phyloP scores from a whole-genome alignment of 2,329 filamentous ascomycete species.

The Paracoccidioides lutzii region DNA sequence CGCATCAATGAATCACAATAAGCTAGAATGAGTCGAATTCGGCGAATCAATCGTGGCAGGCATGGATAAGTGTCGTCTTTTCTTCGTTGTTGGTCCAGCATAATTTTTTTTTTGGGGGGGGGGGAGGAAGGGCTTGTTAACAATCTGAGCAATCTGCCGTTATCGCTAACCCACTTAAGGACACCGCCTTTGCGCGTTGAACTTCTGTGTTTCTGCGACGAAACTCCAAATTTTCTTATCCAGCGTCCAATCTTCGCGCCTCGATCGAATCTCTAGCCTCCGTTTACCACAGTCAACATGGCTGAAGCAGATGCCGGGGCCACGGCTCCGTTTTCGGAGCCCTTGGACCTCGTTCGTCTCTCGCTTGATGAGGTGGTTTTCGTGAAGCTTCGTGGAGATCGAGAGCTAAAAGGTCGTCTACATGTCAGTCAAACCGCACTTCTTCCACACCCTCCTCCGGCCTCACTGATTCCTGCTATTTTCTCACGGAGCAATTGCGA shows the following conservation, averaged over 20 bases:
- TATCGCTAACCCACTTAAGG: conserved; percentile 7
- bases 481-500: background rate
- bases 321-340: conserved; percentile 63
- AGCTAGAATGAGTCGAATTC: background rate
- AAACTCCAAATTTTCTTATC: background rate
- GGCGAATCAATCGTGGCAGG: background rate
- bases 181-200: background rate
- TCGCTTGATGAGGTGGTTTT: conserved; percentile 93
- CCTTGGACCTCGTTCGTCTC: conserved; percentile 87
- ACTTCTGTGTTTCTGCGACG: background rate
- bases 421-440: conserved; percentile 52
- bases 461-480: no score
- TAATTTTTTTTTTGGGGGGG: background rate
- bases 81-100: background rate
- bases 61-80: background rate
- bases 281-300: conserved; percentile 26
- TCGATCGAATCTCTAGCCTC: background rate
- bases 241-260: background rate
- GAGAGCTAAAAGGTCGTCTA: conserved; percentile 86
- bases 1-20: conserved; percentile 13
- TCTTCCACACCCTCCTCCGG: no score
- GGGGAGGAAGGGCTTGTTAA: background rate
- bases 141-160: background rate
- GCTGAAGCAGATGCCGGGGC: conserved; percentile 70
- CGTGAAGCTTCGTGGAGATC: conserved; percentile 89